Evolutionary conservation across 805 yeast species (phyloP), one percentile per base, ranked within the genome.

Genomic region (Candida michaelii): DNA sequence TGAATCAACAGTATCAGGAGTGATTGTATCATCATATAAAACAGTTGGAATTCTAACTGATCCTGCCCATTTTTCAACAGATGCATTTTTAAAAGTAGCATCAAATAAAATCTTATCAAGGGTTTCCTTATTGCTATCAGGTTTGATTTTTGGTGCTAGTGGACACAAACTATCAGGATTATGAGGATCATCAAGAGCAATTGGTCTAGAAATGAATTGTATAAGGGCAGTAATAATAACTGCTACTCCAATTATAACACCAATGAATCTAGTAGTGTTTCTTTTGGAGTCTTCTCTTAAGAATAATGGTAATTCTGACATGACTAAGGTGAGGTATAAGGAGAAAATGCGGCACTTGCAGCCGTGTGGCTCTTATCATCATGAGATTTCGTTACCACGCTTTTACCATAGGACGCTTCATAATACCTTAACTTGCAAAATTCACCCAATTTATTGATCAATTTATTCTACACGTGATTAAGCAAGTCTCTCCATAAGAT

Each of bases 111-210:
- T 66, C 11, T 39, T 46, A 13, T 47, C 38, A 8, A 66, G 31
- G 7, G 60, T 58, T 8, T 48, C 43, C 14, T 43, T 48, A 16
- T 55, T 48, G 36, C 59, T 53, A 2, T 43, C 15, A 2, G 68
- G 66, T 37, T 65, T 59, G 14, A 66, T 17, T 40, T 66, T 67
- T 5, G 53, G 53, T 4, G 64, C 65, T 10, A 64, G 37, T 2
- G 72, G 71, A 46, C 73, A 67, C 14, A 66, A 54, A 7, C 59
- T 47, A 46, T 66, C 70, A n/a, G 45, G 46, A 27, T 43, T 43
- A 6, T 21, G 18, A 30, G 44, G 40, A 12, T 34, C 35, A 27
- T 10, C 34, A 19, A 4, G 14, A n/a, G 29, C 12, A n/a, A 34
- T 21, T 23, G 37, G 29, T 3, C 18, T 4, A 15, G n/a, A 7